Base-by-base conservation (phyloP, 768 basidiomycete species). In the Cystofilobasidium capitatum region DNA sequence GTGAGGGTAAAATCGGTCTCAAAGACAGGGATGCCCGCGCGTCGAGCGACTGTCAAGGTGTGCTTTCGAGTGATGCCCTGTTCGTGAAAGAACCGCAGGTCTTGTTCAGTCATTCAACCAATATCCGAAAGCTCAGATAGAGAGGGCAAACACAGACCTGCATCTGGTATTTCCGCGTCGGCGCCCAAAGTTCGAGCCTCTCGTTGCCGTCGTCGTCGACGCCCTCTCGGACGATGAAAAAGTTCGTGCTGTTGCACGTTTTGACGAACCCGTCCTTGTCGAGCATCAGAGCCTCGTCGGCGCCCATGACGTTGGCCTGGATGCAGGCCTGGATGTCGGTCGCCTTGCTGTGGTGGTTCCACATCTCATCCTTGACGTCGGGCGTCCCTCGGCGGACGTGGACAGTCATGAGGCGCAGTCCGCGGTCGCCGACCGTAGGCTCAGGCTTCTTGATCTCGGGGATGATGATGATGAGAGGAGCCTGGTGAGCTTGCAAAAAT, bases 171-270 rank as follows among this genome's bases (percentile, higher is more conserved):
- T 54, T 16, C 35, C 44, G 60, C 2, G 59, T 68, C 40, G 70
- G 70, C 5, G 69, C 66, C 58, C 59, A 61, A 22, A 70, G 67
- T 39, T 69, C 55, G 40, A 42, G 40, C 40, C 20, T 10, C 10
- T 20, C 40, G 40, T 42, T 42, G 40, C 40, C 40, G 40, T 42
- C 40, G 40, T 42, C 40, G 40, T 42, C 40, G 12, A 20, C 20
- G 24, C 70, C 70, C 36, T 70, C 65, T 7, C 70, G 70, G 24
- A 70, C 66, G 45, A 70, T 70, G 59, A 70, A 69, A 42, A 70
- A 70, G 36, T 70, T 70, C 33, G 65, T 66, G 35, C 67, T 69
- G 70, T 70, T 70, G 65, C 70, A 70, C 14, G 70, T 70, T 31
- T 70, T 70, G 70, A 70, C 70, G 66, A 63, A 40, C 8, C 70